Percentiles rank a stretch among this genome's conserved stretches.
phyloP scores from a whole-genome alignment of 495 filamentous ascomycete species.

The Tuber melanosporum region DNA sequence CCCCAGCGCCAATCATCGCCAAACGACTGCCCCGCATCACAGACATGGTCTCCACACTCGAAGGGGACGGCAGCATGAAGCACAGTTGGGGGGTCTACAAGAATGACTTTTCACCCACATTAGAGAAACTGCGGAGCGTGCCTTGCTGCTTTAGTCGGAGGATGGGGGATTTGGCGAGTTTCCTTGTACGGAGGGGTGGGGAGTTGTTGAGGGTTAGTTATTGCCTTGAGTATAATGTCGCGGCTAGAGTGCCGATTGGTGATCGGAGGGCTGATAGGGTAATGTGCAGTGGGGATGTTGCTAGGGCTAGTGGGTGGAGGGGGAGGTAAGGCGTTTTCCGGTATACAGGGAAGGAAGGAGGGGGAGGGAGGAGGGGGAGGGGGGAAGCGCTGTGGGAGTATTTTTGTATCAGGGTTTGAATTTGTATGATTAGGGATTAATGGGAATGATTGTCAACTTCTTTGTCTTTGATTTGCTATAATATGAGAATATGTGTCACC shows the following conservation, averaged over 20 bases:
- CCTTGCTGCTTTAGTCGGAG: slow-evolving; percentile 28
- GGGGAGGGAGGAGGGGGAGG: too few species aligned
- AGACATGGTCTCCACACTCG: slow-evolving; percentile 3
- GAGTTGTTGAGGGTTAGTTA: slow-evolving; percentile 31
- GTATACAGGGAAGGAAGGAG: slow-evolving; percentile 1
- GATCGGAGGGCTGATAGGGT: slow-evolving; percentile 38
- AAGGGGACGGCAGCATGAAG: slow-evolving; percentile 16
- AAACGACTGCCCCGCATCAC: slow-evolving; percentile 17
- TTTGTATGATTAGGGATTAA: neutral
- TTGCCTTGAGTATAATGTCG: slow-evolving; percentile 28
- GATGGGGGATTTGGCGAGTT: slow-evolving; percentile 37
- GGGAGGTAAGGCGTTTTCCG: slow-evolving; percentile 23
- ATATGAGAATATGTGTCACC: neutral
- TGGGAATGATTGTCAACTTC: neutral
- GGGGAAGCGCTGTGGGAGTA: neutral
- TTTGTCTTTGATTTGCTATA: neutral
- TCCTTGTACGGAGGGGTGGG: slow-evolving; percentile 26
- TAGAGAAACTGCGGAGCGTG: neutral
- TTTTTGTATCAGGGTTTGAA: neutral
- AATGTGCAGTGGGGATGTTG: slow-evolving; percentile 21
- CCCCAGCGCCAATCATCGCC: neutral
- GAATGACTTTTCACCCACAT: neutral
- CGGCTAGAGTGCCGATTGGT: slow-evolving; percentile 10
- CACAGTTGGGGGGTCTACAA: slow-evolving; percentile 32
- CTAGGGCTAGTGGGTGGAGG: neutral